These are phyloP conservation scores for Neurospora sp. DNA, from an alignment of 495 filamentous ascomycete genomes.

Conservation along the genomic window DNA sequence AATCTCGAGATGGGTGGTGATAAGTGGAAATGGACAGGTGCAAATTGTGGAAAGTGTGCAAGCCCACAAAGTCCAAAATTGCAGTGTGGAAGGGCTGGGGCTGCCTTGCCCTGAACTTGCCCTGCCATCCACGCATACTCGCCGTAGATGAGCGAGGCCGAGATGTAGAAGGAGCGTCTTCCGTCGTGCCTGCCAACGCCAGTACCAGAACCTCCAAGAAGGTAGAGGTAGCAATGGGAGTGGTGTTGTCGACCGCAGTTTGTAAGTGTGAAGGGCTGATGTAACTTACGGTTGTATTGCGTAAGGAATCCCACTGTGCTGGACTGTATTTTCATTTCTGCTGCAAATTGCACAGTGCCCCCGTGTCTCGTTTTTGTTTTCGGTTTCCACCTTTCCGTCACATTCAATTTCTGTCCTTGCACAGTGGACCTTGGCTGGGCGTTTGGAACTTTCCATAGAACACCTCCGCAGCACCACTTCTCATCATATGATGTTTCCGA, in stretches of 20 bases:
- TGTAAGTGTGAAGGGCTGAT: neutral
- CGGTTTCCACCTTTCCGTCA: neutral
- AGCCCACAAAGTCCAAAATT: neutral
- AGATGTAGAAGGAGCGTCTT: neutral
- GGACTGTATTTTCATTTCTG: neutral
- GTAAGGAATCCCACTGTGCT: neutral
- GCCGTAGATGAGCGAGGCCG: neutral
- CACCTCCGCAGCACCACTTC: neutral
- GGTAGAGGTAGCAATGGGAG: neutral
- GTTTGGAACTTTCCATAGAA: neutral
- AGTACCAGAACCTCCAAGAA: neutral
- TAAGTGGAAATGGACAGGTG: neutral
- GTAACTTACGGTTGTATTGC: neutral
- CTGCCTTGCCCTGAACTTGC: neutral
- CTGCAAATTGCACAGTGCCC: neutral
- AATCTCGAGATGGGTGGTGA: neutral
- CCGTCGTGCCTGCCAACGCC: neutral
- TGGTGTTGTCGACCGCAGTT: neutral
- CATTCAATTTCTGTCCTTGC: neutral
- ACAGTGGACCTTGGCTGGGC: neutral
- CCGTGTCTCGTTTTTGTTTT: neutral
- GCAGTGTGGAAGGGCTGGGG: neutral
- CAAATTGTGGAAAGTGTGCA: neutral
- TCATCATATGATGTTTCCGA: neutral
- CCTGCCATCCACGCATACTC: neutral